Conservation (phyloP, 805 yeast genomes). For the Metschnikowia bowlesiae region DNA sequence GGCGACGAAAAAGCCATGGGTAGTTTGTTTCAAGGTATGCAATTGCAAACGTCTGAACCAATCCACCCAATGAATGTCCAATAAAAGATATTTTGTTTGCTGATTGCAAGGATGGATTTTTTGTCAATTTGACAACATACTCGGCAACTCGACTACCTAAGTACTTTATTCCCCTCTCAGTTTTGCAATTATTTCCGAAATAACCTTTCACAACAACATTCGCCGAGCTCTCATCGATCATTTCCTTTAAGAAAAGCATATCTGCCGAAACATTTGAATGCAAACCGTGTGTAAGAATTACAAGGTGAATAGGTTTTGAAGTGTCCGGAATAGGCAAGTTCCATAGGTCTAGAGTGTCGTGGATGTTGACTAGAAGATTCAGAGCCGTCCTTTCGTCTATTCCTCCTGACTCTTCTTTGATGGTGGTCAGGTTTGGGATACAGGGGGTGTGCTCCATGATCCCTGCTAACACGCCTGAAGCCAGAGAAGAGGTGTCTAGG, state of each 20-base stretch:
- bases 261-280: conserved; percentile 90
- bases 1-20: conserved; percentile 63
- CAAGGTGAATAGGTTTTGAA: conserved; percentile 69
- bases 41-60: conserved; percentile 85
- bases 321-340: conserved; percentile 48
- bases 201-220: conserved; percentile 80
- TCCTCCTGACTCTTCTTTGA: background rate
- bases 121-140: conserved; percentile 55
- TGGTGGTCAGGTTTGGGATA: conserved; percentile 21
- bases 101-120: conserved; percentile 33
- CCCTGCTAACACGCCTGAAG: background rate
- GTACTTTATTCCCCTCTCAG: conserved; percentile 83
- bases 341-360: conserved; percentile 74
- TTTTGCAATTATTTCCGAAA: conserved; percentile 78
- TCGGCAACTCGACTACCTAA: conserved; percentile 79
- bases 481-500: background rate
- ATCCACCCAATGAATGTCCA: conserved; percentile 93
- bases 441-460: conserved; percentile 14
- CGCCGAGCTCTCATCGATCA: conserved; percentile 57
- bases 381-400: background rate
- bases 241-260: conserved; percentile 81
- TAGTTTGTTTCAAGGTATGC: conserved; percentile 67
- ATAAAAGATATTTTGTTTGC: conserved; percentile 74
- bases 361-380: conserved; percentile 45
- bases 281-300: conserved; percentile 85